phyloP scores from a whole-genome alignment of 1,284 basidiomycete genomes.

The Leucoagaricus sp. region DNA sequence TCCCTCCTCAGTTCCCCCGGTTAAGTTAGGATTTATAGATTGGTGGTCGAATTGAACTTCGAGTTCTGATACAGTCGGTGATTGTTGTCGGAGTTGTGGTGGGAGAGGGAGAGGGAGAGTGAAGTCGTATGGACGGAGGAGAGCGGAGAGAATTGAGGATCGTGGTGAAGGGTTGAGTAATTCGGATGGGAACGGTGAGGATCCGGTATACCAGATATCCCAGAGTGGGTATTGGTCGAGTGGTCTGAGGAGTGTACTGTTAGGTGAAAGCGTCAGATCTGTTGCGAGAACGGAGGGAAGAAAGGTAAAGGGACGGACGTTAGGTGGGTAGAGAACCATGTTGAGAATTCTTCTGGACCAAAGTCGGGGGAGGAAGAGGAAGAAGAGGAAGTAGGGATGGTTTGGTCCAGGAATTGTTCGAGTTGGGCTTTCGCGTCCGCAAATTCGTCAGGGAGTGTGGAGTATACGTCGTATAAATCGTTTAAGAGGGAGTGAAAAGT shows the following conservation, averaged over 20 bases:
- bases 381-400: too few relatives aligned
- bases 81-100: not conserved
- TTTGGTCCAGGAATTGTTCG: not conserved
- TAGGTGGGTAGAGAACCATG: not conserved
- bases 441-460: not conserved
- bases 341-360: not conserved
- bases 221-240: conserved; percentile 56
- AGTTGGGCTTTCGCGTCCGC: not conserved
- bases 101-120: conserved; percentile 15
- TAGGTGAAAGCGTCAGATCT: conserved; percentile 33
- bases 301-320: not conserved
- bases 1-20: conserved; percentile 7
- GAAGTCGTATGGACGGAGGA: conserved; percentile 61
- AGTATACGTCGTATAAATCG: not conserved
- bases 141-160: conserved; percentile 56
- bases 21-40: conserved; percentile 8
- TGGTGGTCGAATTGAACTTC: conserved; percentile 8
- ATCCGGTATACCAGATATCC: conserved; percentile 73
- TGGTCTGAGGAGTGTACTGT: conserved; percentile 38
- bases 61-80: conserved; percentile 12
- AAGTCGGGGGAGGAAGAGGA: too few relatives aligned
- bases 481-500: not conserved
- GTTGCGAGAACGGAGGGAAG: not conserved
- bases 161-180: conserved; percentile 70
- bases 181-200: conserved; percentile 62